Evolutionary conservation across 1,284 basidiomycete species (phyloP).

Genomic region (Cerioporus squamosus): DNA sequence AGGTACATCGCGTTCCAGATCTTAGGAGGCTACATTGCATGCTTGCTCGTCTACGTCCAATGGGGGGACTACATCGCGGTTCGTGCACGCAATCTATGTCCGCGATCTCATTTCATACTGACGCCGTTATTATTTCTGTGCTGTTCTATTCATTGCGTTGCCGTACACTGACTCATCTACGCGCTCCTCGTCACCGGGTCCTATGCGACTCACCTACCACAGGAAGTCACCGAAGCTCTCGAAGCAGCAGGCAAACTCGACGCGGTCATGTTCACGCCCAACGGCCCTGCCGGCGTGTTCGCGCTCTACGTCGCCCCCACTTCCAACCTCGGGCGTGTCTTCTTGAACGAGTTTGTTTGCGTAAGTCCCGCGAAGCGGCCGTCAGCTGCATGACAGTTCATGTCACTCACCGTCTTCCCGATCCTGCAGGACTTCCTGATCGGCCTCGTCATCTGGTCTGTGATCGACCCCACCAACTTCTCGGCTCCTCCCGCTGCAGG

Average conservation of each 20-base stretch:
- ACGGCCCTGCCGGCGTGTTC: conserved; percentile 68
- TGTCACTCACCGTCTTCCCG: conserved; percentile 4
- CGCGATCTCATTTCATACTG: no score
- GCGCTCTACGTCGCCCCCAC: conserved; percentile 55
- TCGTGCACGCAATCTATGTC: conserved; percentile 5
- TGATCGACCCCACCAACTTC: conserved; percentile 65
- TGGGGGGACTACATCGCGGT: conserved; percentile 56
- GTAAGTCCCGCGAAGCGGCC: conserved; percentile 42
- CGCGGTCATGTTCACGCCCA: conserved; percentile 55
- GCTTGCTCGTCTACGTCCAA: conserved; percentile 62
- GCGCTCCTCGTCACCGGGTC: neutral
- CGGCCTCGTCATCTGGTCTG: conserved; percentile 59
- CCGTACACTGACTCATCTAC: neutral
- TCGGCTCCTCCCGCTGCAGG: conserved; percentile 54
- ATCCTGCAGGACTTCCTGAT: conserved; percentile 76
- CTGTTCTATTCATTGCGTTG: neutral
- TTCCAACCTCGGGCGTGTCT: conserved; percentile 53
- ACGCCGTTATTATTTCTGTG: neutral
- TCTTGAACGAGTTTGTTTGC: conserved; percentile 69
- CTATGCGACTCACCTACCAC: neutral
- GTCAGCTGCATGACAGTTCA: neutral
- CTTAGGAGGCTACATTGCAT: conserved; percentile 64
- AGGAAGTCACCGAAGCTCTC: conserved; percentile 49
- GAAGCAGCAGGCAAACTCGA: conserved; percentile 44
- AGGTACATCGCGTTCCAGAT: conserved; percentile 70